These are phyloP conservation scores for Dicorynia guianensis DNA, from an alignment of 306 rosid species.

Conservation along the genomic window DNA sequence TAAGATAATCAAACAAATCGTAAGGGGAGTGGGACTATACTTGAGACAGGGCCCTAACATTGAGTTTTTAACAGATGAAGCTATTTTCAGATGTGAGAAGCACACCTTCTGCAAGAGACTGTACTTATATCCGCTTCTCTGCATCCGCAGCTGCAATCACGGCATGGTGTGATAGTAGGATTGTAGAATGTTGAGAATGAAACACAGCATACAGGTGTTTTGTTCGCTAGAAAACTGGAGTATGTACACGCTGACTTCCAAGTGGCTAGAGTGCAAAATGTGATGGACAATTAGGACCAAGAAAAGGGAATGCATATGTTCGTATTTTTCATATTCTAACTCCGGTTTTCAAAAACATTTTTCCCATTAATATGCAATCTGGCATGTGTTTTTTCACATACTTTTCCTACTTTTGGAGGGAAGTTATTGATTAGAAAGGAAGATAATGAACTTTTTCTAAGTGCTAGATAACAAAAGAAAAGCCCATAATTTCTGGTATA, in stretches of 20 bases:
- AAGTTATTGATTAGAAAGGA: conserved; percentile 2
- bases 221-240: conserved; percentile 68
- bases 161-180: conserved; percentile 69
- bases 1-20: conserved; percentile 8
- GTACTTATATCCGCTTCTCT: conserved; percentile 48
- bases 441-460: conserved; percentile 19
- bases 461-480: not conserved
- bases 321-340: not conserved
- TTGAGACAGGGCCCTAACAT: not conserved
- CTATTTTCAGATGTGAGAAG: conserved; percentile 10
- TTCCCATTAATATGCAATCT: conserved; percentile 28
- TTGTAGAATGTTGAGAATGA: conserved; percentile 85
- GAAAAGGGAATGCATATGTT: not conserved
- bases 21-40: conserved; percentile 15
- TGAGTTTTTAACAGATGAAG: not conserved
- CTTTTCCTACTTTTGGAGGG: not conserved
- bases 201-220: conserved; percentile 69
- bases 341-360: not conserved
- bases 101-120: conserved; percentile 57
- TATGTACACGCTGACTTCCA: conserved; percentile 81
- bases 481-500: not conserved
- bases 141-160: conserved; percentile 79
- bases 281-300: conserved; percentile 26
- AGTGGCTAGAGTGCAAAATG: conserved; percentile 62
- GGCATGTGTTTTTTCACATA: conserved; percentile 13